Evolutionary conservation across 2,329 filamentous ascomycete species (phyloP).

Genomic region (Cercospora sesami): DNA sequence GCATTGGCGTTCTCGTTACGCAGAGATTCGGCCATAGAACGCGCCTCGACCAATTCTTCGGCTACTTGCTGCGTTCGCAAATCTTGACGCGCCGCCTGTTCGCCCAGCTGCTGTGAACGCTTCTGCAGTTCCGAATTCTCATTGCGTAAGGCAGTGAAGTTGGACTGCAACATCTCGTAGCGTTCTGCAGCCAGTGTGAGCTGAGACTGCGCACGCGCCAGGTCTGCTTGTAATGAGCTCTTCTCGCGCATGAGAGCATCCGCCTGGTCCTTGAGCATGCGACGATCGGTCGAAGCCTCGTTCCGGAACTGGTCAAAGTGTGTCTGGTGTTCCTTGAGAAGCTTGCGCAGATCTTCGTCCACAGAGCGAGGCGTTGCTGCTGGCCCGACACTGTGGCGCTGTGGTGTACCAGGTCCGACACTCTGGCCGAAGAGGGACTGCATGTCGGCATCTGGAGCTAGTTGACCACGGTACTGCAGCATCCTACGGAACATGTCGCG

Average conservation of each 20-base stretch:
- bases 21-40: conserved; percentile 78
- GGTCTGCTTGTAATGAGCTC: conserved; percentile 75
- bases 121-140: conserved; percentile 88
- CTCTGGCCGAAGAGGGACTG: conserved; percentile 72
- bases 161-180: conserved; percentile 84
- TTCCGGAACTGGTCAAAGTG: conserved; percentile 89
- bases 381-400: conserved; percentile 42
- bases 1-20: conserved; percentile 89
- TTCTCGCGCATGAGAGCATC: conserved; percentile 81
- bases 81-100: conserved; percentile 86
- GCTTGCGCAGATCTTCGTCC: conserved; percentile 69
- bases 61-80: conserved; percentile 86
- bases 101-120: conserved; percentile 72
- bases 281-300: conserved; percentile 77
- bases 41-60: conserved; percentile 86
- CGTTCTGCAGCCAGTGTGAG: conserved; percentile 78
- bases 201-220: conserved; percentile 77
- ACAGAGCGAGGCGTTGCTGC: conserved; percentile 53
- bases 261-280: conserved; percentile 79
- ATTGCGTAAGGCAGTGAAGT: conserved; percentile 76
- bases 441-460: conserved; percentile 61
- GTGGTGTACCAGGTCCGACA: conserved; percentile 52
- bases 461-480: conserved; percentile 71
- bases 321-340: conserved; percentile 82
- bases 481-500: conserved; percentile 97